phyloP scores from a whole-genome alignment of 306 rosid species.

The Clitoria ternatea region DNA sequence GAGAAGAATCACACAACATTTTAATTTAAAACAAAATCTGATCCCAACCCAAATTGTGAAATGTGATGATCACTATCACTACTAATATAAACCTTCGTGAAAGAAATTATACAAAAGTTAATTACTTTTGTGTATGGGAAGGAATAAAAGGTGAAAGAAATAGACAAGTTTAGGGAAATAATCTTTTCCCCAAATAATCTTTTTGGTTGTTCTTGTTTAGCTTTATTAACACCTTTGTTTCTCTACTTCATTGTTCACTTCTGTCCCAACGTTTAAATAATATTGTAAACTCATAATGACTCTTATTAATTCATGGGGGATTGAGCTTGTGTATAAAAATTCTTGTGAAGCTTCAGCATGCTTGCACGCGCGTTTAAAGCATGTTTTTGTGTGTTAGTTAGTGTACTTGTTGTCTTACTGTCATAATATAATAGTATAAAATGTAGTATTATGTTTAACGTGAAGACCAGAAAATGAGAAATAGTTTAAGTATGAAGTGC shows the following conservation, averaged over 20 bases:
- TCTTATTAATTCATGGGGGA: conserved; percentile 56
- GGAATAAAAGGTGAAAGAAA: no score
- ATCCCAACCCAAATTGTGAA: no score
- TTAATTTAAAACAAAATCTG: no score
- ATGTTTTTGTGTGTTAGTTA: conserved; percentile 64
- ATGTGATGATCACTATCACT: no score
- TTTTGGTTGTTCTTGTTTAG: conserved; percentile 51
- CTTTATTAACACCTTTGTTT: conserved; percentile 30
- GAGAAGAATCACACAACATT: no score
- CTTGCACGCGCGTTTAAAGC: conserved; percentile 80
- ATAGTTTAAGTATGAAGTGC: not conserved
- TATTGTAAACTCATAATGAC: conserved; percentile 60
- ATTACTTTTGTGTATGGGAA: no score
- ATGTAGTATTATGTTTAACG: not conserved
- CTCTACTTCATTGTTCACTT: conserved; percentile 40
- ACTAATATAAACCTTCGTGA: no score
- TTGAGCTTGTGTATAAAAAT: conserved; percentile 33
- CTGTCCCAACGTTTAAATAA: conserved; percentile 45
- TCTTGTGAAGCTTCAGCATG: conserved; percentile 38
- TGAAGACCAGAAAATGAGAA: not conserved
- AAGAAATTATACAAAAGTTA: no score
- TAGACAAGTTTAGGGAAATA: no score
- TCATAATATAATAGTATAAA: no score
- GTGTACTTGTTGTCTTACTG: conserved; percentile 22
- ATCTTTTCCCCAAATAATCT: conserved; percentile 82